phyloP scores from a whole-genome alignment of 495 filamentous ascomycete genomes.

The Delitschia confertaspora region DNA sequence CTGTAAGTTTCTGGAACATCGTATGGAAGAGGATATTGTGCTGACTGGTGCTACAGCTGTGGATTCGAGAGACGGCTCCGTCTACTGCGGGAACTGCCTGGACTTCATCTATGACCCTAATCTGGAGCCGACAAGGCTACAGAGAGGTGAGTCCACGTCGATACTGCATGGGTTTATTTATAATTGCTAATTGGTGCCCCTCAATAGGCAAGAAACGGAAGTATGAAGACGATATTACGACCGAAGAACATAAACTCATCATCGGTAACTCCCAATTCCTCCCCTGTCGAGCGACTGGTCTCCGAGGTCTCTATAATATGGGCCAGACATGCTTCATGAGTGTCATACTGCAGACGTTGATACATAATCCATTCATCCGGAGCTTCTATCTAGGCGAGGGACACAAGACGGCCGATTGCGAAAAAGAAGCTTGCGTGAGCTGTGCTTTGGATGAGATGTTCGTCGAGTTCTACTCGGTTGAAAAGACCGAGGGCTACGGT shows the following conservation, averaged over 20 bases:
- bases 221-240: slow-evolving; percentile 49
- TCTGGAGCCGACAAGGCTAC: slow-evolving; percentile 60
- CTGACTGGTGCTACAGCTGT: slow-evolving; percentile 48
- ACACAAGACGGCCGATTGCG: slow-evolving; percentile 63
- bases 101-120: slow-evolving; percentile 85
- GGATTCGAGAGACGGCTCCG: slow-evolving; percentile 63
- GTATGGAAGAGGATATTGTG: slow-evolving; percentile 7
- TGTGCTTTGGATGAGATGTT: slow-evolving; percentile 90
- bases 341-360: slow-evolving; percentile 75
- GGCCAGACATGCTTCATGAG: slow-evolving; percentile 92
- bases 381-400: slow-evolving; percentile 83
- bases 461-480: slow-evolving; percentile 73
- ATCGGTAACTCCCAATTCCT: slow-evolving; percentile 49
- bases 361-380: slow-evolving; percentile 79
- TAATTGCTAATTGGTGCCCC: too few relatives aligned
- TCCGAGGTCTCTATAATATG: slow-evolving; percentile 88
- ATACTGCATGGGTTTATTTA: neutral
- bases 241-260: slow-evolving; percentile 52
- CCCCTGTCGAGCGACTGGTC: slow-evolving; percentile 61
- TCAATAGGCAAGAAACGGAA: slow-evolving; percentile 49
- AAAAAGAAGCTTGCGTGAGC: slow-evolving; percentile 59
- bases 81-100: slow-evolving; percentile 76
- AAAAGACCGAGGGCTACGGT: slow-evolving; percentile 75
- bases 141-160: slow-evolving; percentile 34
- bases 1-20: slow-evolving; percentile 40